Evolutionary conservation across 176 grass and related monocot genomes (phyloP), one percentile per base, ranked within the genome.

Genomic region (Ensete glaucum): DNA sequence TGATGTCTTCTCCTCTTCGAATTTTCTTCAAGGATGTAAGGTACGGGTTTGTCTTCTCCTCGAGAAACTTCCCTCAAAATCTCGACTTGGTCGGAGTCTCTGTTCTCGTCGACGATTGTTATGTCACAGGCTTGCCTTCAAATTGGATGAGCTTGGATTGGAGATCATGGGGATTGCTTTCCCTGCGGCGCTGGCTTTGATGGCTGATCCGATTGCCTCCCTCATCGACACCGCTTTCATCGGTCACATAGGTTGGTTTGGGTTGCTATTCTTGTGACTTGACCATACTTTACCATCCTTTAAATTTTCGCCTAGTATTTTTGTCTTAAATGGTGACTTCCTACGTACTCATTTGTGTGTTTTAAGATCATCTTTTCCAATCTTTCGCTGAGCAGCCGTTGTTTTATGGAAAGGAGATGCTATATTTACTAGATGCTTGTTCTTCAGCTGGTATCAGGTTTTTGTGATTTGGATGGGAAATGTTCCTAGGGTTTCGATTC

Each of bases 211-310:
- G 1, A 55, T 96, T 62, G 92, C 92, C 0, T 96, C 92, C 19
- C 85, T 96, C n/a, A 85, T 92, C 1, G 92, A 96, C 75, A 96
- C 92, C 25, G 92, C 89, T 58, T 96, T 96, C 67, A 87, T 96
- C 11, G 89, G 89, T 67, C 92, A 88, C 56, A 91, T 92, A 58
- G 92, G 92, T 96, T 51, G 70, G 70, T 22, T 43, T 19, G 22
- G 27, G 48, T 74, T 59, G 68, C 49, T 22, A 24, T 17, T 19
- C 1, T 50, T 69, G 20, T 69, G 2, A 25, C 2, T 59, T n/a
- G 64, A 17, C 57, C 74, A 25, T 52, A 4, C 22, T 53, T 9
- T 55, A 8, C 51, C 29, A 53, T 29, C 72, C 15, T 16, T 27
- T 54, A 53, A 16, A 62, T 49, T 48, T 77, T 52, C 1, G 8